A percentile compares a stretch with the other conserved stretches of the same genome.
Conservation (phyloP, 2,329 filamentous ascomycete species). For the Torrubiella hemipterigena region DNA sequence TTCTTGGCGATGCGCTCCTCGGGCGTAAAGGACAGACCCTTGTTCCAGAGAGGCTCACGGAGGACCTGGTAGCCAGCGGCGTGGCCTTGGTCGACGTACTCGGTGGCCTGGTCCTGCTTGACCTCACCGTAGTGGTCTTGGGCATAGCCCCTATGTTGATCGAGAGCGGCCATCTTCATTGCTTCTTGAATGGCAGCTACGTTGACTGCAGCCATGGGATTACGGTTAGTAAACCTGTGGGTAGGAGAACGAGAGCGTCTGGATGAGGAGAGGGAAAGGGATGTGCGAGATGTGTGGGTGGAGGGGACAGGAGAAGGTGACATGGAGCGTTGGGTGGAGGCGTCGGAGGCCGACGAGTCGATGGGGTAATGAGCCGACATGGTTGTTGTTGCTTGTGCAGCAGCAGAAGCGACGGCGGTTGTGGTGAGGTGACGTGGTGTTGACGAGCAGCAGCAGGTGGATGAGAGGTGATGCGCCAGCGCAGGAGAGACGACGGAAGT, state of each 20-base stretch:
- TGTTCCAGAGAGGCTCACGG: constrained; percentile 52
- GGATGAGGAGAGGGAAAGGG: constrained; percentile 36
- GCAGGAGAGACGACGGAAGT: constrained; percentile 4
- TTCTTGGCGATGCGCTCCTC: constrained; percentile 53
- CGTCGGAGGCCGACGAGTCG: constrained; percentile 36
- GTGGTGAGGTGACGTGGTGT: too few relatives aligned
- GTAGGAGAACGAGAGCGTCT: constrained; percentile 37
- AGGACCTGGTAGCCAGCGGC: constrained; percentile 51
- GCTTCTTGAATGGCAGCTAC: constrained; percentile 43
- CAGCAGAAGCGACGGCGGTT: constrained; percentile 5
- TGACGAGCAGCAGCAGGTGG: too few relatives aligned
- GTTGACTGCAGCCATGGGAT: constrained; percentile 46
- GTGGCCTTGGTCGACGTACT: constrained; percentile 38
- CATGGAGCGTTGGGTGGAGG: constrained; percentile 41
- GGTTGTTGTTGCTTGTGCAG: too few relatives aligned
- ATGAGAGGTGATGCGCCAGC: constrained; percentile 2
- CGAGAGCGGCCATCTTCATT: constrained; percentile 48
- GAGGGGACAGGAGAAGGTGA: constrained; percentile 36
- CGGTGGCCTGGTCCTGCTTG: constrained; percentile 38
- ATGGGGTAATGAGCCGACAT: constrained; percentile 21
- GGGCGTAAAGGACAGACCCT: constrained; percentile 55
- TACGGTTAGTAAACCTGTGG: constrained; percentile 37
- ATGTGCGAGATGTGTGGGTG: constrained; percentile 35
- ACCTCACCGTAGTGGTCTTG: constrained; percentile 44
- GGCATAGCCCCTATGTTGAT: constrained; percentile 48